A percentile compares a stretch with the other conserved stretches of the same genome.
Conservation (phyloP, 2,329 filamentous ascomycete species). For the Pseudogymnoascus pannorum region DNA sequence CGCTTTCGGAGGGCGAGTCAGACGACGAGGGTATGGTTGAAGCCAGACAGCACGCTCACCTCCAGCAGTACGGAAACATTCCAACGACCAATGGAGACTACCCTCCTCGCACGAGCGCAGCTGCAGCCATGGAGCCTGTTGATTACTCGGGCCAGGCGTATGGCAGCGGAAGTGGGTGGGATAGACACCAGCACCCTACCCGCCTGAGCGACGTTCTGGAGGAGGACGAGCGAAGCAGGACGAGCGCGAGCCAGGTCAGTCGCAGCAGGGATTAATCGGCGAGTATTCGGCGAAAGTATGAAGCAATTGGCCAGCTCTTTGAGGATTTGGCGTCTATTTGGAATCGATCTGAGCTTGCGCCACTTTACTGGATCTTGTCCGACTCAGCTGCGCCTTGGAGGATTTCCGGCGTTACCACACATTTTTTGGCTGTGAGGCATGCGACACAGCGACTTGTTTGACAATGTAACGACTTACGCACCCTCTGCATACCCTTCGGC, state of each 20-base stretch:
- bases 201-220: conserved; percentile 82
- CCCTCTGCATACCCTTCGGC: conserved; percentile 1
- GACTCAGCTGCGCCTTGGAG: neutral
- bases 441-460: conserved; percentile 7
- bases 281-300: neutral
- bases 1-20: conserved; percentile 43
- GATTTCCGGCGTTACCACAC: neutral
- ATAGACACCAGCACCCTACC: conserved; percentile 82
- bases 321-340: neutral
- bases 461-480: conserved; percentile 4
- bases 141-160: conserved; percentile 64
- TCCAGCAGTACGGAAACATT: conserved; percentile 20
- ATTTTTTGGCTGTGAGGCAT: neutral
- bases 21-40: conserved; percentile 49
- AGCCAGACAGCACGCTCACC: conserved; percentile 22
- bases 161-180: conserved; percentile 63
- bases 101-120: conserved; percentile 15
- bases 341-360: neutral
- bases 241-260: conserved; percentile 42
- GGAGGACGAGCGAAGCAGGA: conserved; percentile 73
- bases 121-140: conserved; percentile 25
- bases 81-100: conserved; percentile 23
- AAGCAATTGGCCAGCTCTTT: neutral
- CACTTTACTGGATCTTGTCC: conserved; percentile 1
- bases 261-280: conserved; percentile 8